A percentile compares a stretch with the other conserved stretches of the same genome.
Evolutionary conservation across 2,329 filamentous ascomycete genomes (phyloP).

Genomic region (Monosporascus sp.): DNA sequence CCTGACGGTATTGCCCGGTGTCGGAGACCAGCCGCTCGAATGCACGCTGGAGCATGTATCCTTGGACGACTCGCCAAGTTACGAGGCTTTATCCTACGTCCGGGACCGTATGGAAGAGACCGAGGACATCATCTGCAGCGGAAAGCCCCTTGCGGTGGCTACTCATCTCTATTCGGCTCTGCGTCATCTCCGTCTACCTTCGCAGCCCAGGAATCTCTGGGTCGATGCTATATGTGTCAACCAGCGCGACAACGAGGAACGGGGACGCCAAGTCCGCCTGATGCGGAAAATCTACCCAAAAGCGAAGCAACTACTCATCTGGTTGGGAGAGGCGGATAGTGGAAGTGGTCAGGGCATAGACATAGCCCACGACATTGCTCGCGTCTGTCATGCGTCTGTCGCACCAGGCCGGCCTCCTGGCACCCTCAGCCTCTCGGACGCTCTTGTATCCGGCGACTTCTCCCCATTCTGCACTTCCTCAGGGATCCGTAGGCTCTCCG

Average conservation of each 20-base stretch:
- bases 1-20: slow-evolving; percentile 10
- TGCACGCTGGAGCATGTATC: slow-evolving; percentile 10
- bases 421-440: slow-evolving; percentile 7
- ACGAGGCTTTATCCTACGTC: neutral
- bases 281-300: neutral
- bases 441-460: slow-evolving; percentile 4
- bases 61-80: slow-evolving; percentile 7
- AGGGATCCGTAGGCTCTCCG: slow-evolving; percentile 8
- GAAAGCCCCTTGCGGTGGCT: neutral
- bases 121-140: neutral
- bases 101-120: neutral
- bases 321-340: neutral
- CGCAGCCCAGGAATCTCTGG: neutral
- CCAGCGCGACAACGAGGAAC: neutral
- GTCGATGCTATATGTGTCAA: neutral
- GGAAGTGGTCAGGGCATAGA: slow-evolving; percentile 7
- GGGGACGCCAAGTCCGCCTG: neutral
- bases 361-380: slow-evolving; percentile 7
- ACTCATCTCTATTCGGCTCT: neutral
- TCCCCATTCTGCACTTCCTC: slow-evolving; percentile 6
- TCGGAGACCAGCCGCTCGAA: slow-evolving; percentile 8
- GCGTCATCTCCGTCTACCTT: neutral
- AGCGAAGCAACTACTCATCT: neutral
- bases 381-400: slow-evolving; percentile 4
- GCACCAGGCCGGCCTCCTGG: slow-evolving; percentile 5